Percentiles rank a stretch among this genome's conserved stretches.
These are phyloP conservation scores for Flaveria sonorensis DNA, from an alignment of 129 eudicot genomes.

Conservation along the genomic window DNA sequence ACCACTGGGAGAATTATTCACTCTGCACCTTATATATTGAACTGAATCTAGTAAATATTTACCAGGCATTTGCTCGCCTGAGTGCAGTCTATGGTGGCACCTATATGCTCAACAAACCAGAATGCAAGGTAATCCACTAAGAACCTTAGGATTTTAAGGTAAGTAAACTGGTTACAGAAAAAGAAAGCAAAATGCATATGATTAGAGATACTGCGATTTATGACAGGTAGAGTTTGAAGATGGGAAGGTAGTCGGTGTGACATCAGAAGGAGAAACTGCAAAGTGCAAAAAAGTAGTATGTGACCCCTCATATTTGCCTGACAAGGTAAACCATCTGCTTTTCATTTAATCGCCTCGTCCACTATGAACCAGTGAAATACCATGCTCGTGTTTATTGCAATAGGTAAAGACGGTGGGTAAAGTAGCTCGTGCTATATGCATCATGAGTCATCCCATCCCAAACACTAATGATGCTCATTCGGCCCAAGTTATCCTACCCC, in stretches of 20 bases:
- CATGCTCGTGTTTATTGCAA: conserved; percentile 15
- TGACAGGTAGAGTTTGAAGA: conserved; percentile 59
- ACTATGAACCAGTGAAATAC: too few species aligned
- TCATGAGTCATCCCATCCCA: conserved; percentile 61
- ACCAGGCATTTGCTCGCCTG: conserved; percentile 71
- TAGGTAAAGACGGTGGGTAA: conserved; percentile 40
- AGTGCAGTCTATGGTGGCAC: conserved; percentile 80
- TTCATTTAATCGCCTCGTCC: too few species aligned
- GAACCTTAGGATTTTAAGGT: not conserved
- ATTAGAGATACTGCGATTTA: conserved; percentile 11
- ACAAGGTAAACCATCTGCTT: conserved; percentile 38
- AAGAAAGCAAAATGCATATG: conserved; percentile 6
- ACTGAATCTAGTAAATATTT: conserved; percentile 15
- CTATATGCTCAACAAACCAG: conserved; percentile 76
- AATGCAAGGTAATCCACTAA: conserved; percentile 51
- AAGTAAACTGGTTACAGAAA: not conserved
- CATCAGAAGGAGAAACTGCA: conserved; percentile 76
- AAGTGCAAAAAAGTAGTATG: conserved; percentile 73
- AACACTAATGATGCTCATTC: too few species aligned
- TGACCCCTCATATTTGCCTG: conserved; percentile 63
- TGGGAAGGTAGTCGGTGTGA: conserved; percentile 62
- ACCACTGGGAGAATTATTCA: conserved; percentile 4
- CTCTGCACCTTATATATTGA: not conserved
- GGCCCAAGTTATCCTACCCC: too few species aligned
- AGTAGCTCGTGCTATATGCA: conserved; percentile 36